phyloP scores from a whole-genome alignment of 805 yeast species.

The Phaffomyces thermotolerans region DNA sequence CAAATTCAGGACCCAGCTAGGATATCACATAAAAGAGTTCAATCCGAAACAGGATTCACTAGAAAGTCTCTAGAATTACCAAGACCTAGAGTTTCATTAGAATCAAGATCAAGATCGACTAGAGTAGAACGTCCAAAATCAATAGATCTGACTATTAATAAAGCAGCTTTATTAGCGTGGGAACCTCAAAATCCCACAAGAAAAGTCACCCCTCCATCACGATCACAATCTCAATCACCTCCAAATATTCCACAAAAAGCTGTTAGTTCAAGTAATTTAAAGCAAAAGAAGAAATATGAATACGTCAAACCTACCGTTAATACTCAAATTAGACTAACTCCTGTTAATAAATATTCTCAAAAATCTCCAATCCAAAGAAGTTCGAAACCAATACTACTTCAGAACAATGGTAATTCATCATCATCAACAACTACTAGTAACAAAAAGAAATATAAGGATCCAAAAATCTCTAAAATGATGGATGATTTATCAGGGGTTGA shows the following conservation, averaged over 20 bases:
- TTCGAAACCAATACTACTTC: too few relatives aligned
- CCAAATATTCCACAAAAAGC: not conserved
- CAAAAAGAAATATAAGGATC: constrained; percentile 13
- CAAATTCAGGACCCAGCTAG: constrained; percentile 1
- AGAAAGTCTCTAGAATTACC: constrained; percentile 16
- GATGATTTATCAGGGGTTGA: constrained; percentile 59
- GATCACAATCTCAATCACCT: not conserved
- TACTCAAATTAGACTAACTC: constrained; percentile 22
- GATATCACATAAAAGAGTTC: not conserved
- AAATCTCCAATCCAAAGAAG: not conserved
- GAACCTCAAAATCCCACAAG: constrained; percentile 11
- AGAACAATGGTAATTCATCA: not conserved
- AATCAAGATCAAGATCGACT: constrained; percentile 5
- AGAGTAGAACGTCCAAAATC: constrained; percentile 20
- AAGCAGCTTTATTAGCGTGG: constrained; percentile 24
- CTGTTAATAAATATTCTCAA: constrained; percentile 3
- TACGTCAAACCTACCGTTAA: constrained; percentile 22
- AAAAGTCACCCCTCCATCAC: constrained; percentile 8
- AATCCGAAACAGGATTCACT: not conserved
- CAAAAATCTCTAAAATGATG: constrained; percentile 24
- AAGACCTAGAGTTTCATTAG: constrained; percentile 7
- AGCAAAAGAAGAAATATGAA: constrained; percentile 15
- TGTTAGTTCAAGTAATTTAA: not conserved
- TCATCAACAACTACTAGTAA: not conserved
- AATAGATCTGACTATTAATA: constrained; percentile 18